Evolutionary conservation across 2,329 filamentous ascomycete species (phyloP).

Genomic region (Penicillium frequentans): DNA sequence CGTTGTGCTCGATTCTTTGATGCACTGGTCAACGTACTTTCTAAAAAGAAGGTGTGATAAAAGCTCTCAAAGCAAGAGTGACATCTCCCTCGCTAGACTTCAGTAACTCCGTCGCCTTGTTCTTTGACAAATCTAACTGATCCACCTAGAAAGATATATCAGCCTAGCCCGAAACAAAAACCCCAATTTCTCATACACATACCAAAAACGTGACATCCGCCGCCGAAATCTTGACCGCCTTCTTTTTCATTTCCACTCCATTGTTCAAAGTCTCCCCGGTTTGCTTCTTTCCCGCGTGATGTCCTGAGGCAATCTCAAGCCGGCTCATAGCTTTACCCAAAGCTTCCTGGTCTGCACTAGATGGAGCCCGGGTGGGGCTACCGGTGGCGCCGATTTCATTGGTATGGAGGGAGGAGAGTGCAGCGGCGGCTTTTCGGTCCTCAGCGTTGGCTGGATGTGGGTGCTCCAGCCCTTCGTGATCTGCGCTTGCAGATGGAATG

Average conservation of each 20-base stretch:
- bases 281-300: conserved; percentile 21
- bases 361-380: conserved; percentile 30
- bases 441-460: conserved; percentile 45
- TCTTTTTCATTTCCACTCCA: conserved; percentile 32
- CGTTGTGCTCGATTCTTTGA: background rate
- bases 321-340: conserved; percentile 52
- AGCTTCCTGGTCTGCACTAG: conserved; percentile 47
- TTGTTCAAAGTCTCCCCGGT: conserved; percentile 29
- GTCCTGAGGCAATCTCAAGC: conserved; percentile 44
- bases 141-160: conserved; percentile 30
- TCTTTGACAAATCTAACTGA: conserved; percentile 47
- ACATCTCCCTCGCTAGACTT: conserved; percentile 48
- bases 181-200: conserved; percentile 24
- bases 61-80: conserved; percentile 43
- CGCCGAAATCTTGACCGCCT: conserved; percentile 45
- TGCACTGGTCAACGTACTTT: background rate
- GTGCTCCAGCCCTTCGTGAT: conserved; percentile 34
- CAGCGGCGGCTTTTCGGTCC: conserved; percentile 52
- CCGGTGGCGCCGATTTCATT: conserved; percentile 41
- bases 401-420: conserved; percentile 48
- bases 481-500: conserved; percentile 40
- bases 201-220: conserved; percentile 51
- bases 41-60: conserved; percentile 32
- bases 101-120: conserved; percentile 49
- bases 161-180: background rate